phyloP scores from a whole-genome alignment of 495 filamentous ascomycete species.

The Penicillium roqueforti region DNA sequence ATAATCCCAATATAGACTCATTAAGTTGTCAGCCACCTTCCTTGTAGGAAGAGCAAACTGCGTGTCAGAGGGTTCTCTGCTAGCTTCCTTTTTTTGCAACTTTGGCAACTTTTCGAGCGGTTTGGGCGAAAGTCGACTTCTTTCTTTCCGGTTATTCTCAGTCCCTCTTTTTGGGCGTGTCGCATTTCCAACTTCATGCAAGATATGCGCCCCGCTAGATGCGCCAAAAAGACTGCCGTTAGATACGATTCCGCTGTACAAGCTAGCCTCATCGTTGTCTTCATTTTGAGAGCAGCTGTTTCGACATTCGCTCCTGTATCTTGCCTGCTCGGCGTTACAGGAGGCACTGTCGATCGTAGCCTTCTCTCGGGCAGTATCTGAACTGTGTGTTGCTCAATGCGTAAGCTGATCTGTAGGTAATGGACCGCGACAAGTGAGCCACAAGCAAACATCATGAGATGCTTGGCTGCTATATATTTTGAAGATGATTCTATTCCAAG shows the following conservation, averaged over 20 bases:
- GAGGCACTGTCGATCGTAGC: background rate
- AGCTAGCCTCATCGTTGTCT: background rate
- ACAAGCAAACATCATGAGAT: too few relatives aligned
- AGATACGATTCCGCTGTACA: background rate
- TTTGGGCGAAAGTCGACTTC: too few relatives aligned
- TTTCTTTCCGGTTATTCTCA: background rate
- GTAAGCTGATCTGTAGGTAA: background rate
- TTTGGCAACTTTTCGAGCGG: background rate
- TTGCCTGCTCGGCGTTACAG: background rate
- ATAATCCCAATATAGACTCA: slow-evolving; percentile 20
- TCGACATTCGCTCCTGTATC: background rate
- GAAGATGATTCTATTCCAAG: too few relatives aligned
- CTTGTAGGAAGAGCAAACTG: slow-evolving; percentile 20
- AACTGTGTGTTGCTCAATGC: background rate
- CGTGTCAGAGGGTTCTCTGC: background rate
- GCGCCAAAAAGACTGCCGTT: slow-evolving; percentile 5
- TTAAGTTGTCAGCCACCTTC: slow-evolving; percentile 17
- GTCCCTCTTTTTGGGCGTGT: background rate
- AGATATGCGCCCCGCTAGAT: slow-evolving; percentile 2
- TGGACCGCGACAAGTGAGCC: background rate
- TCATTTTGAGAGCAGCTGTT: background rate
- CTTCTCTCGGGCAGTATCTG: background rate
- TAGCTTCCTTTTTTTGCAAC: background rate
- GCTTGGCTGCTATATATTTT: too few relatives aligned
- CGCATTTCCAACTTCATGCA: background rate